A percentile compares a stretch with the other conserved stretches of the same genome.
Evolutionary conservation across 2,329 filamentous ascomycete genomes (phyloP).

Genomic region (Aspergillus unguis): DNA sequence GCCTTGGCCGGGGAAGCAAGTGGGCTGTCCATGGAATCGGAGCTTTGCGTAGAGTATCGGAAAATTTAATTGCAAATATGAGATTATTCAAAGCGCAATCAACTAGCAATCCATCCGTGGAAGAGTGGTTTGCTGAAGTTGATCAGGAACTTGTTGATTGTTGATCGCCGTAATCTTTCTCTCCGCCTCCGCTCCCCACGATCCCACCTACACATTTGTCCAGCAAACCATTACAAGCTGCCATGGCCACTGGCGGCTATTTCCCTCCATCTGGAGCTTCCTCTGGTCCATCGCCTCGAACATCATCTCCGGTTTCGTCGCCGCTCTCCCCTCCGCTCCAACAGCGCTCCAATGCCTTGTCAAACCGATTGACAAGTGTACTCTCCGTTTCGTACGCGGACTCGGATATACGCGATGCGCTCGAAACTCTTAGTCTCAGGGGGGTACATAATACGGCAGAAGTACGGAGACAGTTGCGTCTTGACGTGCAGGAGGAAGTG

Average conservation of each 20-base stretch:
- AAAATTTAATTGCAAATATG: neutral
- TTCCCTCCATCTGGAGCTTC: conserved; percentile 24
- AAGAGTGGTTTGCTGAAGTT: too few relatives aligned
- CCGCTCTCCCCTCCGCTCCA: conserved; percentile 30
- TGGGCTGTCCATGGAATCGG: conserved; percentile 30
- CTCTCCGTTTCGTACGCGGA: conserved; percentile 92
- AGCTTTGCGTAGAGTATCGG: neutral
- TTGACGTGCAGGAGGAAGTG: conserved; percentile 86
- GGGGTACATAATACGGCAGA: conserved; percentile 71
- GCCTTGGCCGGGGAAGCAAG: conserved; percentile 62
- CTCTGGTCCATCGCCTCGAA: conserved; percentile 22
- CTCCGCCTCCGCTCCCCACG: conserved; percentile 17
- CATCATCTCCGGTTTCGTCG: conserved; percentile 25
- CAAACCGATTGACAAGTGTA: conserved; percentile 77
- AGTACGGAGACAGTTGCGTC: conserved; percentile 71
- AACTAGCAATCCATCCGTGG: too few relatives aligned
- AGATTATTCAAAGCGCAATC: too few relatives aligned
- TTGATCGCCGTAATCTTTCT: neutral
- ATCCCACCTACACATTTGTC: conserved; percentile 18
- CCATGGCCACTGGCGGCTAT: conserved; percentile 34
- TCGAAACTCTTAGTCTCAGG: conserved; percentile 72
- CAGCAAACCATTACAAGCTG: conserved; percentile 7
- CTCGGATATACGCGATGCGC: conserved; percentile 80
- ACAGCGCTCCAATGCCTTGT: conserved; percentile 61
- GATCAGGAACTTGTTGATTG: neutral